Conservation (phyloP, 2,329 filamentous ascomycete genomes). For the Beauveria asiatica region DNA sequence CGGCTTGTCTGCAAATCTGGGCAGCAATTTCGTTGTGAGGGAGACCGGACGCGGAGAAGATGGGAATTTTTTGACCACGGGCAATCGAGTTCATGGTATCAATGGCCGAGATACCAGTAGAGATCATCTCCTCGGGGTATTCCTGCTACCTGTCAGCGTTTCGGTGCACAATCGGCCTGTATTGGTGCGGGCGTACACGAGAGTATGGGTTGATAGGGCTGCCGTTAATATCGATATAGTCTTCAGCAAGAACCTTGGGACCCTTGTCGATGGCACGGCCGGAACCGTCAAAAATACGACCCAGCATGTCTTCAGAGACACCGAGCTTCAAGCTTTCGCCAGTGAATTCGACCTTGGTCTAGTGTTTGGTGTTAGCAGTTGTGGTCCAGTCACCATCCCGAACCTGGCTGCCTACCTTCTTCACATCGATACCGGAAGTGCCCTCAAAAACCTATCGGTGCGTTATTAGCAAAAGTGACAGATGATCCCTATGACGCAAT, state of each 20-base stretch:
- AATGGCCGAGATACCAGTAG: slow-evolving; percentile 97
- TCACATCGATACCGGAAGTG: slow-evolving; percentile 94
- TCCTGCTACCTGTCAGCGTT: slow-evolving; percentile 46
- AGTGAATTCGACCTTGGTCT: slow-evolving; percentile 97
- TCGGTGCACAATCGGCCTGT: not conserved
- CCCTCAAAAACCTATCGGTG: slow-evolving; percentile 84
- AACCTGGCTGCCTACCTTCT: slow-evolving; percentile 60
- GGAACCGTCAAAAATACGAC: slow-evolving; percentile 96
- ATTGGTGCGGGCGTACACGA: slow-evolving; percentile 50
- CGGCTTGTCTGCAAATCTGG: slow-evolving; percentile 95
- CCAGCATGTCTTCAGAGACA: slow-evolving; percentile 98
- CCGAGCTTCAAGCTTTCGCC: slow-evolving; percentile 96
- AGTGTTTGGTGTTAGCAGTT: slow-evolving; percentile 20
- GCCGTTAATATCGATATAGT: slow-evolving; percentile 98
- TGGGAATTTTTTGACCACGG: slow-evolving; percentile 98
- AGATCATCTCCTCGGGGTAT: slow-evolving; percentile 99
- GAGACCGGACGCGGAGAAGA: slow-evolving; percentile 96
- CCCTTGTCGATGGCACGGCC: slow-evolving; percentile 98
- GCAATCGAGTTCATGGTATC: slow-evolving; percentile 98
- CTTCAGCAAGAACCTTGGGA: slow-evolving; percentile 93
- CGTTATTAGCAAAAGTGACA: slow-evolving; percentile 17
- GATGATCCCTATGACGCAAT: slow-evolving; percentile 9
- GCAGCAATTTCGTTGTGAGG: slow-evolving; percentile 99
- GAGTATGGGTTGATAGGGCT: slow-evolving; percentile 98
- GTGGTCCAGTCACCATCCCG: not conserved